Evolutionary conservation across 305 asterid species (phyloP).

Genomic region (Fraxinus nigra): DNA sequence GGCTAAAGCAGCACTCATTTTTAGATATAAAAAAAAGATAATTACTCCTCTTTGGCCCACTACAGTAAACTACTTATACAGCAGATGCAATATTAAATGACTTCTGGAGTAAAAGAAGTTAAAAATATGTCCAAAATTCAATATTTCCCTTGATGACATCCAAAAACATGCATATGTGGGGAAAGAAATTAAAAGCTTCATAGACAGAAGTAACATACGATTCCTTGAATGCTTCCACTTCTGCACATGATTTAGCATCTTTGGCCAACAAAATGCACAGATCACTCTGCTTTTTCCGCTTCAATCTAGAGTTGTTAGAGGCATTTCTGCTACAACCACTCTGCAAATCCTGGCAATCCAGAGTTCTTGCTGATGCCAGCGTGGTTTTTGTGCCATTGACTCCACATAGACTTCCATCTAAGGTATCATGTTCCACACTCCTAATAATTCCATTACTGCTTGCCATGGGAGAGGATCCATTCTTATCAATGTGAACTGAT

Average conservation of each 20-base stretch:
- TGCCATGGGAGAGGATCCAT: slow-evolving; percentile 29
- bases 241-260: slow-evolving; percentile 53
- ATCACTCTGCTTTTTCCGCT: slow-evolving; percentile 51
- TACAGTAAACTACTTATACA: neutral
- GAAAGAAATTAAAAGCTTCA: slow-evolving; percentile 16
- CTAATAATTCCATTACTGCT: slow-evolving; percentile 39
- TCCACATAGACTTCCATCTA: slow-evolving; percentile 24
- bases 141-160: neutral
- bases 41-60: neutral
- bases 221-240: slow-evolving; percentile 72
- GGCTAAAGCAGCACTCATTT: slow-evolving; percentile 8
- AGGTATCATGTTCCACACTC: slow-evolving; percentile 23
- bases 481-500: slow-evolving; percentile 27
- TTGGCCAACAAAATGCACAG: slow-evolving; percentile 57
- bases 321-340: slow-evolving; percentile 34
- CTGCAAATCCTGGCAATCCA: slow-evolving; percentile 30
- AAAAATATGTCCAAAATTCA: slow-evolving; percentile 4
- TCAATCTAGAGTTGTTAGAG: slow-evolving; percentile 45
- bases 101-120: slow-evolving; percentile 1
- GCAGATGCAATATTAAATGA: slow-evolving; percentile 5
- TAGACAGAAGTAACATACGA: slow-evolving; percentile 47
- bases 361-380: slow-evolving; percentile 26
- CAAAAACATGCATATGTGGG: neutral
- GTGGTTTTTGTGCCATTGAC: slow-evolving; percentile 27
- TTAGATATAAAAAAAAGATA: neutral